Evolutionary conservation across 2,329 filamentous ascomycete species (phyloP).

Genomic region (Proliferodiscus dingleyae): DNA sequence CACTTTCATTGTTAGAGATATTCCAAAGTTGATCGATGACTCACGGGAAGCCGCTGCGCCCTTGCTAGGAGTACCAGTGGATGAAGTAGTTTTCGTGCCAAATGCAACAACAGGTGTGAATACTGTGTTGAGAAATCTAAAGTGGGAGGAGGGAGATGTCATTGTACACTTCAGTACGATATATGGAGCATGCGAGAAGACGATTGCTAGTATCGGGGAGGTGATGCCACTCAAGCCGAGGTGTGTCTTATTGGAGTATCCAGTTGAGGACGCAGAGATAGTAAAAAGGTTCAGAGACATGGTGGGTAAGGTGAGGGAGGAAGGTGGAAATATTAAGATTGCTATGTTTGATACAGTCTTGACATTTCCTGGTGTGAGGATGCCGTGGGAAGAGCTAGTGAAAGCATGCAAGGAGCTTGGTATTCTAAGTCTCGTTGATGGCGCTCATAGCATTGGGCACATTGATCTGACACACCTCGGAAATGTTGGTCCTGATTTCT

Average conservation of each 20-base stretch:
- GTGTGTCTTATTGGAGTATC: constrained; percentile 58
- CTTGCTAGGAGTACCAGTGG: constrained; percentile 58
- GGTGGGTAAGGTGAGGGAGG: constrained; percentile 44
- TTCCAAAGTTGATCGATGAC: constrained; percentile 56
- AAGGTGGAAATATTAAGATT: constrained; percentile 60
- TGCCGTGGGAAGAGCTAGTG: constrained; percentile 70
- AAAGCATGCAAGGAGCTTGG: constrained; percentile 59
- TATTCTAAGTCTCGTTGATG: constrained; percentile 73
- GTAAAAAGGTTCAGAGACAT: constrained; percentile 53
- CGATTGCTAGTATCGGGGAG: constrained; percentile 56
- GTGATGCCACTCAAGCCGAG: constrained; percentile 7
- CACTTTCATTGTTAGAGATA: constrained; percentile 66
- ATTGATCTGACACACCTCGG: constrained; percentile 65
- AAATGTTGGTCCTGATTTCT: constrained; percentile 72
- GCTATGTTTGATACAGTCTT: constrained; percentile 79
- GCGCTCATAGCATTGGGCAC: constrained; percentile 73
- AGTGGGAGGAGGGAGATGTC: constrained; percentile 60
- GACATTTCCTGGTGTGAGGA: constrained; percentile 68
- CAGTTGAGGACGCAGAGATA: constrained; percentile 64
- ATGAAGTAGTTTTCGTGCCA: constrained; percentile 68
- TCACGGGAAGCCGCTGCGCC: constrained; percentile 59
- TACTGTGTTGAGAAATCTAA: constrained; percentile 68
- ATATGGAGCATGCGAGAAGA: constrained; percentile 74
- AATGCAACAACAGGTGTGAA: constrained; percentile 79
- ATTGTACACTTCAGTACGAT: constrained; percentile 74